phyloP scores from a whole-genome alignment of 2,329 filamentous ascomycete species.

The Fusarium phyllophilum region DNA sequence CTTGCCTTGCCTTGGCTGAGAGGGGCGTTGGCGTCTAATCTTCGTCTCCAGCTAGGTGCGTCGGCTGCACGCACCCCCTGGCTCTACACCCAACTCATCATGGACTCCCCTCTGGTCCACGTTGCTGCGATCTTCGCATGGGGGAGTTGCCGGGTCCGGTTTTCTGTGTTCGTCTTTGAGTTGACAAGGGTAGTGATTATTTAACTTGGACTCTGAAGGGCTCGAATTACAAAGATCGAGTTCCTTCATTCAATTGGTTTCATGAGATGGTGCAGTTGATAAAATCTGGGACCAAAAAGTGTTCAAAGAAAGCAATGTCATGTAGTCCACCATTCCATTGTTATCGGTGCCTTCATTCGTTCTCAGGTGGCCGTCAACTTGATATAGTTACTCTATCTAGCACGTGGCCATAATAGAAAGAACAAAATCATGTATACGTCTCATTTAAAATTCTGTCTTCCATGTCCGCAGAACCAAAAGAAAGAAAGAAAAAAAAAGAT shows the following conservation, averaged over 20 bases:
- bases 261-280: background rate
- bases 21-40: conserved; percentile 36
- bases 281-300: background rate
- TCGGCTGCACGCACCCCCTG: conserved; percentile 26
- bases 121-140: conserved; percentile 45
- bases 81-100: conserved; percentile 32
- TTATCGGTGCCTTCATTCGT: background rate
- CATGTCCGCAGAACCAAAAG: background rate
- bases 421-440: background rate
- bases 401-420: conserved; percentile 5
- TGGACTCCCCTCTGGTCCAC: conserved; percentile 32
- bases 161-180: conserved; percentile 29
- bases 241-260: background rate
- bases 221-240: background rate
- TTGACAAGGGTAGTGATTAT: conserved; percentile 19
- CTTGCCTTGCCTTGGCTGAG: conserved; percentile 29
- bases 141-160: conserved; percentile 41
- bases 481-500: background rate
- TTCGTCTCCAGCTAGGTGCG: conserved; percentile 26
- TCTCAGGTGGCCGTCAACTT: background rate
- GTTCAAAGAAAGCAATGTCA: background rate
- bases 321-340: background rate
- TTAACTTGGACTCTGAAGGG: conserved; percentile 6
- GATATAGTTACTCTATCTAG: background rate
- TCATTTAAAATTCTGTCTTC: background rate